Conservation (phyloP, 257 asterid genomes). For the Verbena officinalis region DNA sequence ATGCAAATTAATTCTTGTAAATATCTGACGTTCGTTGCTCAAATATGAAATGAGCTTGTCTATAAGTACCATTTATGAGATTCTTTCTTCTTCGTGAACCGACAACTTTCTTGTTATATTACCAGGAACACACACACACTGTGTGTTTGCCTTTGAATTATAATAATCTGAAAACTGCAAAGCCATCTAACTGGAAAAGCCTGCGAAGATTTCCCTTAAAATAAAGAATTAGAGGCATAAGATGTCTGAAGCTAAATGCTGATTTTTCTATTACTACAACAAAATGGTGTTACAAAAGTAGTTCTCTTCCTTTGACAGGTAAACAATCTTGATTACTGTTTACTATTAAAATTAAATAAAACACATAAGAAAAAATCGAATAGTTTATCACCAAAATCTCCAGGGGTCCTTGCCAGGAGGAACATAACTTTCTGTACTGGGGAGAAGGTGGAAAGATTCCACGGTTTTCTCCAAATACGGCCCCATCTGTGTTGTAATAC, state of each 20-base stretch:
- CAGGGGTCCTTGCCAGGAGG: constrained; percentile 97
- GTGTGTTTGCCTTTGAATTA: too few species aligned
- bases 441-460: constrained; percentile 78
- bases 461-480: constrained; percentile 67
- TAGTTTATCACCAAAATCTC: constrained; percentile 85
- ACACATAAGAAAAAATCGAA: neutral
- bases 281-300: constrained; percentile 10
- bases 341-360: neutral
- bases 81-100: neutral
- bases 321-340: constrained; percentile 24
- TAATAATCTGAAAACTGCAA: too few species aligned
- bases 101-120: neutral
- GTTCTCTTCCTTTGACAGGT: constrained; percentile 17
- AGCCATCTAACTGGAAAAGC: neutral
- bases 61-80: constrained; percentile 1
- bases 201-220: too few species aligned
- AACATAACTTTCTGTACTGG: constrained; percentile 88
- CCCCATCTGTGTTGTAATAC: constrained; percentile 70
- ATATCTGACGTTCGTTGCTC: constrained; percentile 36
- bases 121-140: too few species aligned
- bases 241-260: constrained; percentile 12
- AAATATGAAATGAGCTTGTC: constrained; percentile 25
- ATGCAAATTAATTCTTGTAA: constrained; percentile 34
- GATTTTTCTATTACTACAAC: constrained; percentile 26
- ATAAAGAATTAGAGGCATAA: neutral